Evolutionary conservation across 495 filamentous ascomycete genomes (phyloP).

Genomic region (Entonaema liquescens): DNA sequence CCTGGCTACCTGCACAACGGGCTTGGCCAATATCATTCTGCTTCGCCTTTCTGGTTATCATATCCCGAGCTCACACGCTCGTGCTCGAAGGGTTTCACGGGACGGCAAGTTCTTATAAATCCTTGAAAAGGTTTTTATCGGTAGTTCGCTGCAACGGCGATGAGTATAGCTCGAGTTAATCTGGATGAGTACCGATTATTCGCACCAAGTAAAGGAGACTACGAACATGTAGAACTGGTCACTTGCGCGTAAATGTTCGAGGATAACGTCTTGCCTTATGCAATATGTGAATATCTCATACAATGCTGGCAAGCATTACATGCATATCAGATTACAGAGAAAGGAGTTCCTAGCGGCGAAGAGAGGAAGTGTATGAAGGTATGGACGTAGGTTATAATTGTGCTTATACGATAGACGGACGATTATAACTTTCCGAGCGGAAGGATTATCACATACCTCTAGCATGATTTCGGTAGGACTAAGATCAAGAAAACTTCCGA

Average conservation of each 20-base stretch:
- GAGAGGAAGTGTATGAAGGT: neutral
- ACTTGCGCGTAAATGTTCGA: neutral
- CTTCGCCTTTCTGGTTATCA: neutral
- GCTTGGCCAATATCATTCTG: neutral
- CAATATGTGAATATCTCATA: neutral
- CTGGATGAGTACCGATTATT: neutral
- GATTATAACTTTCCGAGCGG: neutral
- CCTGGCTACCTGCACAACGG: no score
- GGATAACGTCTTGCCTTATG: neutral
- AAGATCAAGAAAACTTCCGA: constrained; percentile 19
- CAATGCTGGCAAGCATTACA: neutral
- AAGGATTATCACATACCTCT: neutral
- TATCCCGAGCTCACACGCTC: neutral
- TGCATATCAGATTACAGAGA: neutral
- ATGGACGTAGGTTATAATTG: neutral
- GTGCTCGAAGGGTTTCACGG: neutral
- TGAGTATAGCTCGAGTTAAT: neutral
- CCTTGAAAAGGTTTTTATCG: neutral
- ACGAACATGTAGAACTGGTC: neutral
- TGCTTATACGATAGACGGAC: neutral
- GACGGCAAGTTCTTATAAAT: constrained; percentile 18
- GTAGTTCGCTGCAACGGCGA: neutral
- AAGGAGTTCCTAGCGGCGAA: neutral
- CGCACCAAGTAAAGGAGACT: neutral
- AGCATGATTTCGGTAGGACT: neutral